Conservation (phyloP, 2,329 filamentous ascomycete genomes). For the Exophiala mesophila region DNA sequence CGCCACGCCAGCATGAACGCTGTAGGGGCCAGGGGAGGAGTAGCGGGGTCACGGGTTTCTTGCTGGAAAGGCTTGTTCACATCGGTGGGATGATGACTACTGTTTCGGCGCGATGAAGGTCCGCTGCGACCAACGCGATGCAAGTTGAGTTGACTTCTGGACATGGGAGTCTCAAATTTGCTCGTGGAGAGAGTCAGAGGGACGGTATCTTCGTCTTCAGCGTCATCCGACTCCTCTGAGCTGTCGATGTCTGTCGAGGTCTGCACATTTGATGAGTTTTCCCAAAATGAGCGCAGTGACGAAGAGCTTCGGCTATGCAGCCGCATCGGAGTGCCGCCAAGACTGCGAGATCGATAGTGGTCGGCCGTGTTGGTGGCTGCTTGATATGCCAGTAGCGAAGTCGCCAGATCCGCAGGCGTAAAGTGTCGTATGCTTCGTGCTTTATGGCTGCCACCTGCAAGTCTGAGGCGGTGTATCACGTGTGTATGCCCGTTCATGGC, state of each 20-base stretch:
- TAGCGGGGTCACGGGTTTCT: neutral
- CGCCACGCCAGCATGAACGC: slow-evolving; percentile 65
- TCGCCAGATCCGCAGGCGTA: slow-evolving; percentile 65
- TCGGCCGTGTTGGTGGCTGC: slow-evolving; percentile 59
- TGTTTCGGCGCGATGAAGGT: slow-evolving; percentile 19
- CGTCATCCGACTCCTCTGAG: slow-evolving; percentile 40
- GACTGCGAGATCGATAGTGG: slow-evolving; percentile 63
- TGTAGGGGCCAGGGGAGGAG: slow-evolving; percentile 38
- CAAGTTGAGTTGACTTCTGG: slow-evolving; percentile 1
- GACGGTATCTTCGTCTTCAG: slow-evolving; percentile 13
- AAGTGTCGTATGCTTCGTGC: slow-evolving; percentile 66
- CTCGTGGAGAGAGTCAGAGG: slow-evolving; percentile 8
- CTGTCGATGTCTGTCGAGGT: slow-evolving; percentile 40
- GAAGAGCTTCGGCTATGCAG: slow-evolving; percentile 59
- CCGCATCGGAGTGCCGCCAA: slow-evolving; percentile 50
- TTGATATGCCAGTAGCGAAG: slow-evolving; percentile 59
- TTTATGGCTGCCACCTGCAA: slow-evolving; percentile 66
- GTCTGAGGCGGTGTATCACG: slow-evolving; percentile 69
- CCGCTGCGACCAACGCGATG: slow-evolving; percentile 7
- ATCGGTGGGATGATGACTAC: slow-evolving; percentile 11
- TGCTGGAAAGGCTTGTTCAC: slow-evolving; percentile 36
- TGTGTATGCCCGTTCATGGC: slow-evolving; percentile 69
- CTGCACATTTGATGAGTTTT: slow-evolving; percentile 43
- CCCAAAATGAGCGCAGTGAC: slow-evolving; percentile 64
- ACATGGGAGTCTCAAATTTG: slow-evolving; percentile 5